Evolutionary conservation across 345 rosid genomes (phyloP), one percentile per base, ranked within the genome.

Genomic region (Citrus hindsii): DNA sequence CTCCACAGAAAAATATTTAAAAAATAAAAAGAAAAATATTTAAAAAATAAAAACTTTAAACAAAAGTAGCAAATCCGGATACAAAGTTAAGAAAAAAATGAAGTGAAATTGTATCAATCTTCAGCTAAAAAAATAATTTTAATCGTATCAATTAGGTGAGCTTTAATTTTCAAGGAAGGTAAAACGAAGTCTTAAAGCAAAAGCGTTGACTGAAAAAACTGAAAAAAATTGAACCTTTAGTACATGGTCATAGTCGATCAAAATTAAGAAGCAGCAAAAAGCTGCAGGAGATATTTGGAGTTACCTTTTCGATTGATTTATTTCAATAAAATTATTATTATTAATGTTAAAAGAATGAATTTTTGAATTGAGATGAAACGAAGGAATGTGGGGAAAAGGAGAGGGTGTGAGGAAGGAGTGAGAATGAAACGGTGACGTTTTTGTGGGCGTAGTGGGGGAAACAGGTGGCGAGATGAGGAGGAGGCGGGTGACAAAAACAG

Each of bases 161-260:
- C 24, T 58, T 56, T 73, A 25, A n/a, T 73, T 73, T 58, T 73
- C 76, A 22, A 19, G 32, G 21, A 19, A 19, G 76, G 66, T 73
- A 16, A 56, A 30, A 27, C 58, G 2, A 58, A 73, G 33, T 25
- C 76, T 33, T 58, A n/a, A 56, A 48, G 53, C 65, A 30, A 73
- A 73, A 73, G 76, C 51, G 56, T 67, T 21, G 14, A 67, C 4
- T 38, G 48, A n/a, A 19, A 37, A 7, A 28, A 28, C 0, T 28
- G 30, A 28, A 28, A 7, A 28, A 21, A 27, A 16, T 2, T 1
- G 10, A 67, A 67, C 6, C 8, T 25, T 25, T 25, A 25, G 27
- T 25, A 25, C 27, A 25, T 25, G 0, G 27, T 25, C 27, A 25
- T 25, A 25, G n/a, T 67, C 28, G 9, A 25, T 38, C 27, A 25